Percentiles rank a stretch among this genome's conserved stretches.
Evolutionary conservation across 306 rosid species (phyloP).

Genomic region (Gillenia trifoliata): DNA sequence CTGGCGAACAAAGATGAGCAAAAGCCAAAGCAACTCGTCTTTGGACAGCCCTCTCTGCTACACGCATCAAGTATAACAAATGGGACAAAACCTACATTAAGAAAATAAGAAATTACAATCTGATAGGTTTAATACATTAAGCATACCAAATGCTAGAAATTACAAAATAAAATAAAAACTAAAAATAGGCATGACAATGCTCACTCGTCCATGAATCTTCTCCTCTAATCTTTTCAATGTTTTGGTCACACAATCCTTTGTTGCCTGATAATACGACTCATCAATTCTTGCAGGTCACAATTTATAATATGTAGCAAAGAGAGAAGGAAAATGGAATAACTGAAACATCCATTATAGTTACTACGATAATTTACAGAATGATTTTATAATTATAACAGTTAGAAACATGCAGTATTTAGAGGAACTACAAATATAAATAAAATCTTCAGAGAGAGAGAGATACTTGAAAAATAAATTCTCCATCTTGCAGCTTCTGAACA

Average conservation of each 20-base stretch:
- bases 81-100: slow-evolving; percentile 73
- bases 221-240: slow-evolving; percentile 98
- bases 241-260: slow-evolving; percentile 98
- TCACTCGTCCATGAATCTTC: slow-evolving; percentile 90
- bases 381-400: slow-evolving; percentile 5
- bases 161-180: neutral
- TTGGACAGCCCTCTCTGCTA: slow-evolving; percentile 72
- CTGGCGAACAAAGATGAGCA: slow-evolving; percentile 91
- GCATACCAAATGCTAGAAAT: slow-evolving; percentile 3
- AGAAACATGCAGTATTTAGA: slow-evolving; percentile 11
- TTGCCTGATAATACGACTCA: slow-evolving; percentile 57
- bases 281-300: neutral
- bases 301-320: neutral
- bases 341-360: slow-evolving; percentile 1
- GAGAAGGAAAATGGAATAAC: neutral
- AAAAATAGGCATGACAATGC: slow-evolving; percentile 25
- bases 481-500: slow-evolving; percentile 91
- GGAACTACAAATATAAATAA: slow-evolving; percentile 13
- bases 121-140: slow-evolving; percentile 1
- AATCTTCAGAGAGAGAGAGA: slow-evolving; percentile 10
- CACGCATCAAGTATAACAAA: slow-evolving; percentile 85
- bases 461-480: slow-evolving; percentile 98
- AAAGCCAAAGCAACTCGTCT: slow-evolving; percentile 89
- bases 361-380: neutral
- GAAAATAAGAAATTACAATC: slow-evolving; percentile 31